Base-by-base conservation (phyloP, 192 early-diverging fungal species). In the Piromyces sp. region DNA sequence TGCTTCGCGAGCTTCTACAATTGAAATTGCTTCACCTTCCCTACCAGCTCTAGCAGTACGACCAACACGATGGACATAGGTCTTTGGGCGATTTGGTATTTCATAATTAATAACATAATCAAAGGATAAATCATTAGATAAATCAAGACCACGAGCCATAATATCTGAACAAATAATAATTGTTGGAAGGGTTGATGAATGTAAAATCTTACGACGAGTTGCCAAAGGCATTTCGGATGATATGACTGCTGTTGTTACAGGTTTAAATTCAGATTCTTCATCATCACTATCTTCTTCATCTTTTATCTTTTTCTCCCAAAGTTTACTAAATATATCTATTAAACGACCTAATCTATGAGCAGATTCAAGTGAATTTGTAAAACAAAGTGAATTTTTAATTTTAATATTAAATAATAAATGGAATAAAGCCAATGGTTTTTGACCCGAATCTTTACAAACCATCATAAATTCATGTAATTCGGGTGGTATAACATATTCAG, bases 291-390 rank as follows among this genome's bases (percentile, higher is more conserved):
- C 26, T 68, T 68, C 51, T n/a, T 51, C 19, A 15, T n/a, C 26
- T 9, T n/a, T 68, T 68, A 68, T 68, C 26, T 68, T 68, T 68
- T 68, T 68, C 22, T 68, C 51, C 51, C 51, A 68, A n/a, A 68
- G 81, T 30, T 87, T 85, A 16, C 88, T 87, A 87, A 91, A 93
- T 26, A 90, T 84, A 80, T 90, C 87, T 51, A 95, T 86, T 17
- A 96, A 83, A 84, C 92, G 88, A 58, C 87, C 88, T 30, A 99
- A 89, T 29, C 95, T 89, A 82, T 95, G 94, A 12, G 97, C 94
- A 1, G 95, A 89, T 82, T 99, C 95, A 26, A 97, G 93, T 5
- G 94, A 95, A 83, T 95, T 94, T 33, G 95, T 94, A 84, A 99
- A 91, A 84, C 90, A 97, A 82, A 94, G 86, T 5, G 89, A 93